Base-by-base conservation (phyloP, 495 filamentous ascomycete genomes). In the Halenospora varia region DNA sequence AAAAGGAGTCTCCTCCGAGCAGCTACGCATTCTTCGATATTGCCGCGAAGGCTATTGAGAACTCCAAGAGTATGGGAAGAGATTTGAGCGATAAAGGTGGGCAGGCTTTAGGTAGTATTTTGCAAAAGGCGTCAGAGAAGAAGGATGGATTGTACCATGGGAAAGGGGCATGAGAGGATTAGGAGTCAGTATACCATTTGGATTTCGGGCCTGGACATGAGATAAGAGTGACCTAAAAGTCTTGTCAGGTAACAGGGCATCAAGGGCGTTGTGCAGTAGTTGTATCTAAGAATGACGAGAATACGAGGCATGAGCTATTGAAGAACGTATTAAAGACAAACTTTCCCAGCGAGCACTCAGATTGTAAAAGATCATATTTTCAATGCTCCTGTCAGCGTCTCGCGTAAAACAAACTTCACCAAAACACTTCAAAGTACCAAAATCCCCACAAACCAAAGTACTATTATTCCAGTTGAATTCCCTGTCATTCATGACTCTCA, bases 41-140 rank as follows among this genome's bases (percentile, higher is more conserved):
- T 57, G 59, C 63, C 23, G 10, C 63, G 2, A 60, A 57, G 29
- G 49, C 53, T 2, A 41, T 66, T 8, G 56, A 50, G 35, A 60
- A 62, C 47, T 57, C 60, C 41, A 57, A 52, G 26, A 45, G 25
- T 10, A 15, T 62, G 3, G 56, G 55, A 3, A 55, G 52, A 22
- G 45, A 57, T 26, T 20, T 57, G 1, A 45, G 57, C 9, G 46
- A 60, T 25, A 59, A 25, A 23, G 52, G 63, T 41, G 60, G 56
- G 1, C 3, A 17, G 2, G 53, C 22, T 19, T 22, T 62, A 1
- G 53, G 56, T 19, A 59, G 18, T 9, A 13, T 62, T n/a, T 25
- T 48, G 17, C 47, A 62, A 47, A 65, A 52, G 55, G 41, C 50
- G 2, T 48, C 42, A 20, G 57, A 50, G 18, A 54, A 47, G 51